phyloP scores from a whole-genome alignment of 371 early-diverging fungal species.

The Sanchytrium tribonematis region DNA sequence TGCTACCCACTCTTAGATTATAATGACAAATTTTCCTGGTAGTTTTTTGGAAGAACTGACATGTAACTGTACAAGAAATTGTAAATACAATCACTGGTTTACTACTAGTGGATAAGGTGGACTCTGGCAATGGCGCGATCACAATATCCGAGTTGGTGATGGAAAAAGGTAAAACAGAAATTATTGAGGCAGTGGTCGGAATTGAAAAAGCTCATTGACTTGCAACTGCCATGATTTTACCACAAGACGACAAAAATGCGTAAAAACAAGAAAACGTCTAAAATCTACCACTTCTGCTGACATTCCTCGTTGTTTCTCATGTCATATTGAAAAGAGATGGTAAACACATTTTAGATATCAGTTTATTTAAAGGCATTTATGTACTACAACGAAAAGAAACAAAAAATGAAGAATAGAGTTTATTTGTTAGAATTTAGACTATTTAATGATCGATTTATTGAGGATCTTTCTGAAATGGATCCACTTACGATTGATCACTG shows the following conservation, averaged over 20 bases:
- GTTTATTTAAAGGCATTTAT: not conserved
- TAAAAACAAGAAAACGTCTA: not conserved
- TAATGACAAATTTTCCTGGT: not conserved
- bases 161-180: not conserved
- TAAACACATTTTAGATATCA: not conserved
- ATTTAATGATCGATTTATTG: not conserved
- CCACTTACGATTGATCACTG: not conserved
- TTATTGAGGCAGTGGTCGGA: not conserved
- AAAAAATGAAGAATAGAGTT: not conserved
- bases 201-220: not conserved
- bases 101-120: not conserved
- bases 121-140: not conserved
- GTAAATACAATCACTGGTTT: not conserved
- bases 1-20: not conserved
- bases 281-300: not conserved
- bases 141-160: not conserved
- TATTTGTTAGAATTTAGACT: not conserved
- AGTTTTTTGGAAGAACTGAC: not conserved
- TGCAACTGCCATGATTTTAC: not conserved
- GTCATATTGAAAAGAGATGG: not conserved
- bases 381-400: not conserved
- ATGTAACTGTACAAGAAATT: not conserved
- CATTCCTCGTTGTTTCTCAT: not conserved
- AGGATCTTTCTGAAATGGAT: not conserved
- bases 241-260: not conserved